Base-by-base conservation (phyloP, 1,139 yeast species). In the Yamadazyma dendronema region DNA sequence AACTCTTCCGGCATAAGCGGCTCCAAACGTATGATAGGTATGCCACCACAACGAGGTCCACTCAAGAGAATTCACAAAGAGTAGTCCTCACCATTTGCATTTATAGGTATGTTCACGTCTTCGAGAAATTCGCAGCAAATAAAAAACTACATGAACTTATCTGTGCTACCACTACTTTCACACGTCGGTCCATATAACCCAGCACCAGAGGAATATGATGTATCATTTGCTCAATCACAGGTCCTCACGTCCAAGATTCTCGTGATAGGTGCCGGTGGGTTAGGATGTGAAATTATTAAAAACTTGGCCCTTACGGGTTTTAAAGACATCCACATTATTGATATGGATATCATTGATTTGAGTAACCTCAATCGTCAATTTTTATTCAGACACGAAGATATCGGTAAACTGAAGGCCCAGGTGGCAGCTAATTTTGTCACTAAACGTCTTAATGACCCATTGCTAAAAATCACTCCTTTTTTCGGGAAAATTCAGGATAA, bases 331-430 rank as follows among this genome's bases (percentile, higher is more conserved):
- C 84, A 86, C 50, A 81, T 92, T 13, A 86, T 92, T 29, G 98
- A 92, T 56, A 86, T 90, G 96, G 97, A 92, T 59, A 88, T 95
- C 2, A 88, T 92, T 41, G 97, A 92, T 54, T 62, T 92, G 16
- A 84, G 96, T 16, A 92, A 92, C 52, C 68, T 92, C 49, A 92
- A 92, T 57, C 74, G 97, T 35, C 98, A 92, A 61, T 90, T 92
- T 53, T 63, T 92, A 34, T 92, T 90, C 56, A 69, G 94, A 12
- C 67, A 69, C 12, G 45, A 57, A 0, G 96, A 90, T 53, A 80
- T 92, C 16, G 97, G 97, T 2, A 66, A 73, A 48, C 69, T 92
- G 13, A 92, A 92, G 56, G 95, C 97, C 0, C 72, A 69, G 21
- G 84, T 81, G 7, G 97, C 97, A 0, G 88, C 90, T 2, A 59